Evolutionary conservation across 2,329 filamentous ascomycete genomes (phyloP), one percentile per base, ranked within the genome.

Genomic region (Stromatinia cepivora): DNA sequence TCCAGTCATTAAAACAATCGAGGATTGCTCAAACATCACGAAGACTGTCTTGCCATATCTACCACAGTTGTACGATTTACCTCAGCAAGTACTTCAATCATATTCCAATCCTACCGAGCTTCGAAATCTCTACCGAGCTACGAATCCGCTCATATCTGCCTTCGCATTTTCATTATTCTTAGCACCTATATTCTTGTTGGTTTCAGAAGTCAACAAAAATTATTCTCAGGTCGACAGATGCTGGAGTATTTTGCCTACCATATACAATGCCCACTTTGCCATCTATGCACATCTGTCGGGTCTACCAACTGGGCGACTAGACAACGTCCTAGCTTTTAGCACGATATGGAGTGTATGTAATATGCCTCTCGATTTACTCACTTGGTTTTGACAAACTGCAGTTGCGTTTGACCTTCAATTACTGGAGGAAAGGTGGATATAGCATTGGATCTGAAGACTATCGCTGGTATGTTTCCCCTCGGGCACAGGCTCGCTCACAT

Each of bases 371-470:
- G 42, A 22, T 15, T 39, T 58, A 31, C 22, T 52, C 53, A 25
- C 36, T 39, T 31, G 25, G 48, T 61, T 72, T 74, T 61, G 72
- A 36, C 54, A 39, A 42, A 59, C 22, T 62, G 28, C 73, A 93
- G 92, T 79, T 82, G 70, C 91, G 95, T 15, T 83, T 99, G 80
- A 98, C 94, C 3, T 98, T 87, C 84, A 99, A 99, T 81, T 99
- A 97, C 82, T 97, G 92, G 90, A 90, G 95, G 70, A 97, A 92
- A 79, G 95, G 95, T 52, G 95, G 95, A 34, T 99, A 99, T 79
- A 83, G 85, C 22, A 84, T 94, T 72, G 94, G 95, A 50, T 94
- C 91, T 22, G 94, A 99, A 80, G 95, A 99, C 80, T 99, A 99
- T 80, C 87, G 95, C 81, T 99, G 95, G 89, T 84, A 75, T 64